A percentile compares a stretch with the other conserved stretches of the same genome.
Evolutionary conservation across 2,329 filamentous ascomycete species (phyloP).

Genomic region (Septoria linicola): DNA sequence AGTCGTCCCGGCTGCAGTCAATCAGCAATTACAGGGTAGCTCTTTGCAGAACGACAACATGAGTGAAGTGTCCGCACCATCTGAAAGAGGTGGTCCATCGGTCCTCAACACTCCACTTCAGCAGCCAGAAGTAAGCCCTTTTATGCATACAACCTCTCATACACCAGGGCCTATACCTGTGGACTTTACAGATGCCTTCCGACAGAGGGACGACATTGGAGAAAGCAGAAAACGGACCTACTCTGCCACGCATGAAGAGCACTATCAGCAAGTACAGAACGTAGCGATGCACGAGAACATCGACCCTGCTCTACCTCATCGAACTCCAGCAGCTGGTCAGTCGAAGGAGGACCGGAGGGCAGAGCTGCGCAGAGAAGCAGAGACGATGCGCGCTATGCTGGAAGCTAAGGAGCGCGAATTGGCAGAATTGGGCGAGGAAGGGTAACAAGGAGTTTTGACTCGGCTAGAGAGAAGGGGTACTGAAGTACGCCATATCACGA

Average conservation of each 20-base stretch:
- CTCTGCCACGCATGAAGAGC: slow-evolving; percentile 45
- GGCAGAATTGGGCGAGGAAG: slow-evolving; percentile 42
- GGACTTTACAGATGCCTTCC: slow-evolving; percentile 39
- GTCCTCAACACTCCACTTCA: slow-evolving; percentile 12
- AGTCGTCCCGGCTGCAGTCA: slow-evolving; percentile 73
- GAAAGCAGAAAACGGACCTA: slow-evolving; percentile 63
- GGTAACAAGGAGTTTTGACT: background rate
- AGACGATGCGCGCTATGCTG: slow-evolving; percentile 71
- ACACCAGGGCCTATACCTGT: slow-evolving; percentile 36
- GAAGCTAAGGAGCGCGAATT: slow-evolving; percentile 73
- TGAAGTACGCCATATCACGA: background rate
- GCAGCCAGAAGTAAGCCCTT: slow-evolving; percentile 13
- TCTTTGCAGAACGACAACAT: slow-evolving; percentile 29
- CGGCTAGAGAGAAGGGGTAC: background rate
- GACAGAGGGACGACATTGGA: slow-evolving; percentile 24
- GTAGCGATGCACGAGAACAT: slow-evolving; percentile 32
- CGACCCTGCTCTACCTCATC: slow-evolving; percentile 42
- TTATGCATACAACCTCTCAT: slow-evolving; percentile 25
- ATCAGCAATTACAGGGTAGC: slow-evolving; percentile 35
- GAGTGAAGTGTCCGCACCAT: slow-evolving; percentile 22
- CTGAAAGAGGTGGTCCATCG: slow-evolving; percentile 18
- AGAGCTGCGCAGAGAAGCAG: slow-evolving; percentile 69
- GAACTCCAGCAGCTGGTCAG: slow-evolving; percentile 6
- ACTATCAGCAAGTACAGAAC: slow-evolving; percentile 28
- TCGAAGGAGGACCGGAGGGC: slow-evolving; percentile 61